Evolutionary conservation across 371 early-diverging fungal species (phyloP), one percentile per base, ranked within the genome.

Genomic region (Cokeromyces recurvatus): DNA sequence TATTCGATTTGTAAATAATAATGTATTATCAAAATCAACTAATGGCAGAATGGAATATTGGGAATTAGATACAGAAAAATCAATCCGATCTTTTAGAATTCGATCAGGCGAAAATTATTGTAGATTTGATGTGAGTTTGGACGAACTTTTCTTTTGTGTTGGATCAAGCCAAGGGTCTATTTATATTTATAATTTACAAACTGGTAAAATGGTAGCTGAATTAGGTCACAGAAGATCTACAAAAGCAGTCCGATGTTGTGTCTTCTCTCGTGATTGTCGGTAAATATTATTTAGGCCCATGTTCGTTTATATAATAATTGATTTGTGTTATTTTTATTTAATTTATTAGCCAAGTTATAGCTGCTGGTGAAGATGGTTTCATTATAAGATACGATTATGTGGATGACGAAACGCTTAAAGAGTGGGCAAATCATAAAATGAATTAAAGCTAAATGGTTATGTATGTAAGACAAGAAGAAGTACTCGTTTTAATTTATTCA

Each of bases 321-420:
- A 12, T 14, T 41, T 41, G n/a, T 24, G 15, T 24, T 46, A 14
- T 34, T 10, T 7, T 24, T 42, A n/a, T n/a, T n/a, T n/a, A n/a
- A n/a, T n/a, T n/a, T n/a, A n/a, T 6, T 56, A 85, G 86, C 27
- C 83, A 85, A 45, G 72, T 92, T 17, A 48, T 90, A 5, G 82
- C 81, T 52, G 86, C 76, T 21, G 86, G 89, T 20, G 90, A 89
- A 43, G 89, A 87, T 38, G 84, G 87, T 0, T 86, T 87, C 53
- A 77, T 92, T 24, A 87, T 91, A 88, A 68, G 92, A 51, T 91
- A 86, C 57, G 90, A 89, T 56, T 87, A 87, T 57, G 78, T 90
- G 35, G 83, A 84, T 41, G 81, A 85, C 48, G 84, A 80, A 29
- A 82, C 78, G 4, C 54, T 88, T 34, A 68, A 76, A 16, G 84